Conservation (phyloP, 257 asterid species). For the Solanum chilense region DNA sequence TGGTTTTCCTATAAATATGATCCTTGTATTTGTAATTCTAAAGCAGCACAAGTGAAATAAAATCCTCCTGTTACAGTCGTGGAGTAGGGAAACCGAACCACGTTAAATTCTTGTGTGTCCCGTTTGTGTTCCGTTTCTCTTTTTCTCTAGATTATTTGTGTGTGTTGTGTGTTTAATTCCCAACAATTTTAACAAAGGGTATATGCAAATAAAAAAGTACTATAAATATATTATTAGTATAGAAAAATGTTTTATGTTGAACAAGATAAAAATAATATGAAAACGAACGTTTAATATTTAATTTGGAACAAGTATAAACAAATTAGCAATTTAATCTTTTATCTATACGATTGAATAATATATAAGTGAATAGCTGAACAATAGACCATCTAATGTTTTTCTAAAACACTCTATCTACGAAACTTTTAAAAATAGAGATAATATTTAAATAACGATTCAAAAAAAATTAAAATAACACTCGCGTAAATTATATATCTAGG, state of each 20-base stretch:
- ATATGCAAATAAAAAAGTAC: not conserved
- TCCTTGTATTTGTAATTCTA: too few relatives aligned
- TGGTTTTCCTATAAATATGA: too few relatives aligned
- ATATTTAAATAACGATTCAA: rapidly evolving
- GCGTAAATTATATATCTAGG: not conserved
- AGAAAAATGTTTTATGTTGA: not conserved
- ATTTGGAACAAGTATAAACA: not conserved
- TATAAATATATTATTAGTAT: not conserved
- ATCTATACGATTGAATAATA: not conserved
- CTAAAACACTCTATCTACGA: not conserved
- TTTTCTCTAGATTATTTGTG: too few relatives aligned
- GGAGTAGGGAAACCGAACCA: too few relatives aligned
- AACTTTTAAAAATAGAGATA: not conserved
- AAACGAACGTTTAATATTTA: not conserved
- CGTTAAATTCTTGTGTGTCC: too few relatives aligned
- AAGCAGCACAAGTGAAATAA: too few relatives aligned
- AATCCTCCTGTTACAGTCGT: too few relatives aligned
- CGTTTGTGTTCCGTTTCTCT: too few relatives aligned
- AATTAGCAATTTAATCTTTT: not conserved
- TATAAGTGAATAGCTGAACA: not conserved
- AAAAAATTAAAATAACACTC: not conserved
- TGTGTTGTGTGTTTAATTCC: too few relatives aligned
- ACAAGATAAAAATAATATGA: not conserved
- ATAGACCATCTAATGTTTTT: not conserved
- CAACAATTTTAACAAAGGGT: not conserved